These are phyloP conservation scores for Ustilago bromivora DNA, from an alignment of 1,284 basidiomycete genomes.

Conservation along the genomic window DNA sequence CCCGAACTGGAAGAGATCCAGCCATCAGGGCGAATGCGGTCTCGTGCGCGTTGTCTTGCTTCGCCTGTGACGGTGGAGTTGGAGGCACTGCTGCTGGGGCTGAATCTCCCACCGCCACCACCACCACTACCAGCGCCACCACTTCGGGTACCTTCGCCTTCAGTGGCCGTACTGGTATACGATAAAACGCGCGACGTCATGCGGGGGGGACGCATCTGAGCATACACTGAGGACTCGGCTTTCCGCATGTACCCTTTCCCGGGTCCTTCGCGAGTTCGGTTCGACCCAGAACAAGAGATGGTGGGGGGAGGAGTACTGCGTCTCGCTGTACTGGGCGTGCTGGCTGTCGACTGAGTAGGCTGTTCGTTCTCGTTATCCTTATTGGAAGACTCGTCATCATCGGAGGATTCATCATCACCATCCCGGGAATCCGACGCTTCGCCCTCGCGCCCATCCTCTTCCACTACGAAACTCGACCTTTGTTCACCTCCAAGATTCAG, in stretches of 20 bases:
- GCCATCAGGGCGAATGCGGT: slow-evolving; percentile 38
- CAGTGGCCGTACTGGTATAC: slow-evolving; percentile 34
- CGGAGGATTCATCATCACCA: slow-evolving; percentile 61
- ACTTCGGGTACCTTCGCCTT: slow-evolving; percentile 29
- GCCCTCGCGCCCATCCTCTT: slow-evolving; percentile 17
- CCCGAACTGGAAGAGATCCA: slow-evolving; percentile 34
- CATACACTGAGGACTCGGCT: slow-evolving; percentile 36
- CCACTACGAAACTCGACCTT: slow-evolving; percentile 18
- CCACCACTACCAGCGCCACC: slow-evolving; percentile 1
- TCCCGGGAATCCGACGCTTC: slow-evolving; percentile 55
- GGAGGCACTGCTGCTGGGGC: slow-evolving; percentile 24
- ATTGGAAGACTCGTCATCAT: slow-evolving; percentile 39
- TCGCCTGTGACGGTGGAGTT: slow-evolving; percentile 24
- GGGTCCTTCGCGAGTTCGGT: slow-evolving; percentile 33
- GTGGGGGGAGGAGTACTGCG: slow-evolving; percentile 16
- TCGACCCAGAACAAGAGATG: slow-evolving; percentile 15
- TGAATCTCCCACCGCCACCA: slow-evolving; percentile 12
- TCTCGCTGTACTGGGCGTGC: not conserved
- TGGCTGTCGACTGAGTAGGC: slow-evolving; percentile 8
- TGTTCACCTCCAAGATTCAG: slow-evolving; percentile 1
- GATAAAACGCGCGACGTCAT: slow-evolving; percentile 34
- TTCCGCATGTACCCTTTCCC: slow-evolving; percentile 46
- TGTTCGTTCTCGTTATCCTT: slow-evolving; percentile 32
- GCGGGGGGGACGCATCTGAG: slow-evolving; percentile 41
- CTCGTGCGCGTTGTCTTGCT: slow-evolving; percentile 30